phyloP scores from a whole-genome alignment of 768 basidiomycete genomes.

The Crassisporium funariophilum region DNA sequence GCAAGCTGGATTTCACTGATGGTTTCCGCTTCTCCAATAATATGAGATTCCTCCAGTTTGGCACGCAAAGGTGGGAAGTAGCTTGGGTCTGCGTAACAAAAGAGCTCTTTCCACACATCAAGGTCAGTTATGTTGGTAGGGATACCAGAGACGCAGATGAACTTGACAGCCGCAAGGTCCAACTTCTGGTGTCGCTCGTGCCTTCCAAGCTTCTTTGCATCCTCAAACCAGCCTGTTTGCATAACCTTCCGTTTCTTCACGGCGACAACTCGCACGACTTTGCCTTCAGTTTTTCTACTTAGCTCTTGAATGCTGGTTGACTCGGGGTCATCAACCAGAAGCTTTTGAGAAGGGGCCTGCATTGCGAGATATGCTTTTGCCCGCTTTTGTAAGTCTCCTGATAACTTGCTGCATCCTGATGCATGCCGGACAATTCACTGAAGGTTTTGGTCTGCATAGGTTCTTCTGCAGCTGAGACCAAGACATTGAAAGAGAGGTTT shows the following conservation, averaged over 20 bases:
- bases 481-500: slow-evolving; percentile 1
- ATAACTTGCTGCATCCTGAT: slow-evolving; percentile 1
- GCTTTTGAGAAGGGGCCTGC: slow-evolving; percentile 5
- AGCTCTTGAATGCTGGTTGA: neutral
- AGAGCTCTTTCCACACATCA: slow-evolving; percentile 12
- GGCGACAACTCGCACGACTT: neutral
- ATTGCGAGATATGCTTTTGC: slow-evolving; percentile 3
- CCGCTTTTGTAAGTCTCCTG: neutral
- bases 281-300: neutral
- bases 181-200: slow-evolving; percentile 8
- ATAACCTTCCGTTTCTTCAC: slow-evolving; percentile 3
- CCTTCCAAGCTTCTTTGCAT: slow-evolving; percentile 7
- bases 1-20: slow-evolving; percentile 7
- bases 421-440: slow-evolving; percentile 5
- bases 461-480: slow-evolving; percentile 2
- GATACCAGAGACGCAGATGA: slow-evolving; percentile 18
- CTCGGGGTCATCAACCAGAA: neutral
- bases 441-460: slow-evolving; percentile 1
- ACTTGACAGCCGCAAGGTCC: slow-evolving; percentile 13
- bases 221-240: slow-evolving; percentile 9
- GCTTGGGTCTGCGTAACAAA: slow-evolving; percentile 7
- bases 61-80: slow-evolving; percentile 10
- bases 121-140: slow-evolving; percentile 13
- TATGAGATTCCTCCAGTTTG: slow-evolving; percentile 17
- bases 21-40: slow-evolving; percentile 16